Evolutionary conservation across 1,139 yeast genomes (phyloP).

Genomic region (Sugiyamaella castrensis): DNA sequence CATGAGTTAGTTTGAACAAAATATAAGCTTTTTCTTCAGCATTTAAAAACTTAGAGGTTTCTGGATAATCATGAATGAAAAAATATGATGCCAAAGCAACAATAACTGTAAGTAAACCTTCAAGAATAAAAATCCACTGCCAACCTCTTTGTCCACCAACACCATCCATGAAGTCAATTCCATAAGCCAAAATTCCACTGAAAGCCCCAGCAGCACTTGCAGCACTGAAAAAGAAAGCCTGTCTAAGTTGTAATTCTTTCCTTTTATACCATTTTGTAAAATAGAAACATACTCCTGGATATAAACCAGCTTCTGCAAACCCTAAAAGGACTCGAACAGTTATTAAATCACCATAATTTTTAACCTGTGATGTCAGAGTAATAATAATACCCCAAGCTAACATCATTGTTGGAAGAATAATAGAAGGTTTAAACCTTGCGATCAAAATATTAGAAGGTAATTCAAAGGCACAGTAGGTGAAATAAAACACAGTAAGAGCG

Average conservation of each 20-base stretch:
- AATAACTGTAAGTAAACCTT: slow-evolving; percentile 49
- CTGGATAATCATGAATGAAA: slow-evolving; percentile 28
- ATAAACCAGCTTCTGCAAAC: slow-evolving; percentile 47
- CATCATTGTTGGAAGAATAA: slow-evolving; percentile 53
- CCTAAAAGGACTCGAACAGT: slow-evolving; percentile 28
- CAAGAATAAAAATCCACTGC: slow-evolving; percentile 73
- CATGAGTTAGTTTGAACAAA: background rate
- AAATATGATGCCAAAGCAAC: slow-evolving; percentile 33
- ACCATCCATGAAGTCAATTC: slow-evolving; percentile 40
- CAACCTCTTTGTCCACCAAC: slow-evolving; percentile 45
- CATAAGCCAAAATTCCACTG: slow-evolving; percentile 37
- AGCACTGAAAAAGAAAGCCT: slow-evolving; percentile 53
- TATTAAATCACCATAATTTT: slow-evolving; percentile 21
- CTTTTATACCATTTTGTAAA: slow-evolving; percentile 36
- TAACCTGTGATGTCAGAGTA: slow-evolving; percentile 53
- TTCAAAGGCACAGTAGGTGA: slow-evolving; percentile 55
- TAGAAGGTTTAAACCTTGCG: slow-evolving; percentile 32
- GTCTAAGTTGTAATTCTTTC: slow-evolving; percentile 45
- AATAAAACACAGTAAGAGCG: slow-evolving; percentile 53
- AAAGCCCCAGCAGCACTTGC: slow-evolving; percentile 38
- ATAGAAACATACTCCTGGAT: slow-evolving; percentile 44
- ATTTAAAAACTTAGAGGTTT: slow-evolving; percentile 12
- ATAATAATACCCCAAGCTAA: slow-evolving; percentile 55
- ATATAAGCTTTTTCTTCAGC: slow-evolving; percentile 7
- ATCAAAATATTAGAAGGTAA: slow-evolving; percentile 47